Evolutionary conservation across 768 basidiomycete genomes (phyloP), one percentile per base, ranked within the genome.

Genomic region (Megacollybia marginata): DNA sequence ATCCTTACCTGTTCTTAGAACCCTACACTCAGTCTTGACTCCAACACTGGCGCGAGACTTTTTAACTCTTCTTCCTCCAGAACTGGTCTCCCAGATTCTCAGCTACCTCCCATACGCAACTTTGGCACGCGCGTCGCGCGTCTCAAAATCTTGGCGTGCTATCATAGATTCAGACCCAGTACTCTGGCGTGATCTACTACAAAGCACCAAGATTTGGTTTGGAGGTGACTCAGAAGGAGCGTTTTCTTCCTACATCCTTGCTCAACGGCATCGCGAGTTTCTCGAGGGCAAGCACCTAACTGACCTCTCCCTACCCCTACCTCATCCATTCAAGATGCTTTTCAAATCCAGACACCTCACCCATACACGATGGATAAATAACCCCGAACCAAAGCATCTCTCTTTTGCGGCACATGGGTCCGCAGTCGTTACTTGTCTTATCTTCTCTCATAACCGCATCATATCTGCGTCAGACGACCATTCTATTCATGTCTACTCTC

Each of bases 401-500:
- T 83, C 85, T 4, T 95, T 98, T 70, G 76, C 85, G 1, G 93
- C 93, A 10, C 89, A 93, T 57, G 91, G 92, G 1, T 80, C 80
- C 42, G 83, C 86, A 19, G 95, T 97, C 53, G 92, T 99, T 62
- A 99, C 95, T 38, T 96, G 93, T 64, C 81, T 97, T 43, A 80
- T 97, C 58, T 91, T 99, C 70, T 96, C 95, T 46, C 82, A 83
- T 52, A 88, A 89, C 31, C 91, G 94, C 53, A 92, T 99, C 68
- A 92, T 99, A 59, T 93, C 91, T 10, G 94, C 95, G 10, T 95
- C 92, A 1, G 95, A 99, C 65, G 94, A 97, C 66, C 92, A 97
- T 58, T 89, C 92, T 4, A 96, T 98, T 60, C 90, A 94, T 60
- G 83, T 99, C 43, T 97, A 95, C 64, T 87, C 85, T 19, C 93